Evolutionary conservation across 352 stramenopile genomes (phyloP), one percentile per base, ranked within the genome.

Genomic region (Achlya hypogyna): DNA sequence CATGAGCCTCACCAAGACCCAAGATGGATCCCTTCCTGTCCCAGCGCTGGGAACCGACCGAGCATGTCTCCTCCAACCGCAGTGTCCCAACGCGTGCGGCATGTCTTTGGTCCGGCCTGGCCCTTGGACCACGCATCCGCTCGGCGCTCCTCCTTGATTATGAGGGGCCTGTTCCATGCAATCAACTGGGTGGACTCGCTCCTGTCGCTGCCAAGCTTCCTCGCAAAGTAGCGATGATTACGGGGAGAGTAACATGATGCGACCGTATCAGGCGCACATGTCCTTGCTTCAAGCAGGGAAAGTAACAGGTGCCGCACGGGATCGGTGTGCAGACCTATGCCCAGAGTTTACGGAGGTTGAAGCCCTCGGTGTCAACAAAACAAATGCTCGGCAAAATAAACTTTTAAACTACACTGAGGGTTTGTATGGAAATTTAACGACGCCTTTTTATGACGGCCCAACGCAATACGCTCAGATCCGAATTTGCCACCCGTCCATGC

Each of bases 141-240:
- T n/a, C n/a, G n/a, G n/a, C n/a, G n/a, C n/a, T n/a, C n/a, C n/a
- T n/a, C n/a, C n/a, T 56, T 56, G 49, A 56, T 56, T 56, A 56
- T 56, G 49, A 56, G 25, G 49, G 14, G 25, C 25, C 49, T 56
- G 49, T 56, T 56, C 49, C 49, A 56, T 56, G 49, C 49, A 56
- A 56, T 56, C 49, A 56, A 56, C 31, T n/a, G n/a, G n/a, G n/a
- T n/a, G n/a, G 25, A 16, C 31, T 20, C 16, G 31, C 14, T 38
- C 31, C 49, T 22, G 25, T 20, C 12, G 49, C 25, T 31, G 49
- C 25, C 20, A 56, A 56, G 31, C 16, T 35, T 56, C 31, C 25
- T 22, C 25, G 25, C 49, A 56, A 56, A 56, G 6, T 35, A 20
- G 6, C 25, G 6, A 2, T 1, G 31, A 22, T 3, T 12, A 38